phyloP scores from a whole-genome alignment of 148 eudicot species.

The Dianthus caryophyllus region DNA sequence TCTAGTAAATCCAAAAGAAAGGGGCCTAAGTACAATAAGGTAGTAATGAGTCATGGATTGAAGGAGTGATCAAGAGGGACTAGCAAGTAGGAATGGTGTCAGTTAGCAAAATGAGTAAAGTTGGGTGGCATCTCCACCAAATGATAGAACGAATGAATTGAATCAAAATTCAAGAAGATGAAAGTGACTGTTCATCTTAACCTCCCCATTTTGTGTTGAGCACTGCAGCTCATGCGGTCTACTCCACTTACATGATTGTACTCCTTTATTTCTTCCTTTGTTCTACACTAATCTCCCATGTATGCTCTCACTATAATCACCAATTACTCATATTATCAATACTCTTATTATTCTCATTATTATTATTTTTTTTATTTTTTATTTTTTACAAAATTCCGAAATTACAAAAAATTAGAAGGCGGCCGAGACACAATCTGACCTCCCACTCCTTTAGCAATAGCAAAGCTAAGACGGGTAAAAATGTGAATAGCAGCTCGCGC shows the following conservation, averaged over 20 bases:
- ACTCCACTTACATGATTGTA: slow-evolving; percentile 16
- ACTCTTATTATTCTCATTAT: too few species aligned
- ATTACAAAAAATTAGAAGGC: too few species aligned
- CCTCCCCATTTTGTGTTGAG: background rate
- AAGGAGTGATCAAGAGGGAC: background rate
- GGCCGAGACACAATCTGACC: too few species aligned
- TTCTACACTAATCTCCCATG: background rate
- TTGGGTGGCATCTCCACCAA: background rate
- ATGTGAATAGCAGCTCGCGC: too few species aligned
- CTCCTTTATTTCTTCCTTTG: background rate
- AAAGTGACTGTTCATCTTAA: slow-evolving; percentile 24
- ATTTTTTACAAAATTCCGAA: too few species aligned
- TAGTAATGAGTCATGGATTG: background rate
- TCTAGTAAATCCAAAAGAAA: too few species aligned
- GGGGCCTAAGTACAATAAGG: too few species aligned
- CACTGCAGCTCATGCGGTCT: slow-evolving; percentile 24
- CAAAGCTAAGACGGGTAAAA: too few species aligned
- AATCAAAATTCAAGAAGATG: slow-evolving; percentile 19
- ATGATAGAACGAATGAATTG: background rate
- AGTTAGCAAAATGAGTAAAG: background rate
- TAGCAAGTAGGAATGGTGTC: background rate
- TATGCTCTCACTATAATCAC: too few species aligned
- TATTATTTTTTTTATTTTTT: too few species aligned
- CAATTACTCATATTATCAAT: too few species aligned
- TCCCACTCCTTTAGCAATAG: too few species aligned